These are phyloP conservation scores for Trifolium repens DNA, from an alignment of 306 rosid species.

Conservation along the genomic window DNA sequence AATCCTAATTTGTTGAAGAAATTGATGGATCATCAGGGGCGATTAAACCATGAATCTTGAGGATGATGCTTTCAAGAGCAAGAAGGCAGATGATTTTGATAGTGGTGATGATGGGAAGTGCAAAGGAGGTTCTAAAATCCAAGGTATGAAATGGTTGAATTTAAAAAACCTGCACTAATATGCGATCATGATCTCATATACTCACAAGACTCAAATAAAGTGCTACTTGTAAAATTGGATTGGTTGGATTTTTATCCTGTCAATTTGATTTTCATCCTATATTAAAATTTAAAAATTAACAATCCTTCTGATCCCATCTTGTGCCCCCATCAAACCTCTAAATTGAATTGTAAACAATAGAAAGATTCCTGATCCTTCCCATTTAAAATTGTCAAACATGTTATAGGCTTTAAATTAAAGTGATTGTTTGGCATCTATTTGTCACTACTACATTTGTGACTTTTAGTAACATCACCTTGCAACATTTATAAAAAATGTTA, in stretches of 20 bases:
- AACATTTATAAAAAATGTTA: too few relatives aligned
- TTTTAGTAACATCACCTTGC: too few relatives aligned
- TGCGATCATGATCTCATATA: not conserved
- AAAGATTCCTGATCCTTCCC: not conserved
- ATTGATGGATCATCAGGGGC: not conserved
- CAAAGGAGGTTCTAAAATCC: not conserved
- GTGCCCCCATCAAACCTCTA: constrained; percentile 9
- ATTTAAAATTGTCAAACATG: constrained; percentile 5
- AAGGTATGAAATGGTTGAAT: not conserved
- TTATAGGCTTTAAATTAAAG: not conserved
- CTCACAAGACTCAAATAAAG: not conserved
- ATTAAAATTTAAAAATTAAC: constrained; percentile 8
- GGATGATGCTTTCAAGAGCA: not conserved
- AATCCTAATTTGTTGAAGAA: not conserved
- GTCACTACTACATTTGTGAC: too few relatives aligned
- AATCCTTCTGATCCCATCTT: constrained; percentile 3
- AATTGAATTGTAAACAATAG: constrained; percentile 3
- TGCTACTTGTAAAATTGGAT: not conserved
- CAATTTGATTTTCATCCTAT: constrained; percentile 15
- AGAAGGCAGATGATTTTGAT: not conserved
- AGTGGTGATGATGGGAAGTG: not conserved
- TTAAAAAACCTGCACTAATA: not conserved
- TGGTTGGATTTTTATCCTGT: not conserved
- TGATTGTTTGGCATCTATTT: not conserved
- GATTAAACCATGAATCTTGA: not conserved